Conservation (phyloP, 1,284 basidiomycete genomes). For the Phaffia rhodozyma region DNA sequence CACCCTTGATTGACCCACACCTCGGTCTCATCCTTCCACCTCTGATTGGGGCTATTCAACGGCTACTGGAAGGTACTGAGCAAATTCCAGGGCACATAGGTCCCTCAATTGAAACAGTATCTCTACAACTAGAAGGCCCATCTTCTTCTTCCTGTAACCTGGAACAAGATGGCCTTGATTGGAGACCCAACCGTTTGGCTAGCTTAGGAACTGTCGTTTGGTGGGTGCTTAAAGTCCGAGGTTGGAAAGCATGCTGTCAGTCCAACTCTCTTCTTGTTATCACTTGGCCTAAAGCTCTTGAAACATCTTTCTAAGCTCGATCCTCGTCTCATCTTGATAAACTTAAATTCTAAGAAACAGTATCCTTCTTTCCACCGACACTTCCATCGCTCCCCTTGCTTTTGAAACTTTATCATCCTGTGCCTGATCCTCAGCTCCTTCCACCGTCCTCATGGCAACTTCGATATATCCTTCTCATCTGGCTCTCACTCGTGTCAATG, state of each 20-base stretch:
- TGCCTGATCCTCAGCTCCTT: slow-evolving; percentile 6
- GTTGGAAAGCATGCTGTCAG: slow-evolving; percentile 14
- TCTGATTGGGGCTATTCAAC: slow-evolving; percentile 40
- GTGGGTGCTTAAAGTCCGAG: slow-evolving; percentile 21
- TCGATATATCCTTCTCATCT: slow-evolving; percentile 73
- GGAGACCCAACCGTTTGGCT: slow-evolving; percentile 8
- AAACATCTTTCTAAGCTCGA: background rate
- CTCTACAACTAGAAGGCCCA: background rate
- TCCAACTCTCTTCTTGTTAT: background rate
- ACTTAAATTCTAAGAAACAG: background rate
- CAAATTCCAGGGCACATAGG: background rate
- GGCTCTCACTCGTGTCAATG: slow-evolving; percentile 87
- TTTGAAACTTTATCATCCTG: slow-evolving; percentile 11
- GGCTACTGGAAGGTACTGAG: background rate
- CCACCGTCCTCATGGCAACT: slow-evolving; percentile 50
- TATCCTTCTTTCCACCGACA: slow-evolving; percentile 9
- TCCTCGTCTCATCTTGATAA: background rate
- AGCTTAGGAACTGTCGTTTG: slow-evolving; percentile 9
- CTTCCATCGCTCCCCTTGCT: slow-evolving; percentile 12
- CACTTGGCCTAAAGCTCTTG: background rate
- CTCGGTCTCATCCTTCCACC: slow-evolving; percentile 73
- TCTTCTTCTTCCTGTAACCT: background rate
- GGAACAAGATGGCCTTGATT: background rate
- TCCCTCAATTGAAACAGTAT: background rate
- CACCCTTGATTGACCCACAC: slow-evolving; percentile 89